Evolutionary conservation across 768 basidiomycete genomes (phyloP).

Genomic region (Guyanaporus albipodus): DNA sequence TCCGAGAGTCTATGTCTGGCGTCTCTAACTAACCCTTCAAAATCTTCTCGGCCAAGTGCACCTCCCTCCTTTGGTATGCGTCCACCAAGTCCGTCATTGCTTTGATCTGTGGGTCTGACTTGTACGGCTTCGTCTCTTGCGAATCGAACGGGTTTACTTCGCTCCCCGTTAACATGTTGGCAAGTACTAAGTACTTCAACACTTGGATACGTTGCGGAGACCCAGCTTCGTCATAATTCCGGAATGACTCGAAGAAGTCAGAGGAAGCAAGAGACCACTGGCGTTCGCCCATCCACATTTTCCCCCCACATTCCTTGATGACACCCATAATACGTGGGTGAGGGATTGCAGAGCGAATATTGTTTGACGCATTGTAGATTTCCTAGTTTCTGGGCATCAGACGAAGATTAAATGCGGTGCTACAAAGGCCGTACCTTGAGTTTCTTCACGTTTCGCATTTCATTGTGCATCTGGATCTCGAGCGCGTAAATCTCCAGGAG

Average conservation of each 20-base stretch:
- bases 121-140: slow-evolving; percentile 98
- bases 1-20: not conserved
- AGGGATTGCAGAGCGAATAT: slow-evolving; percentile 92
- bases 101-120: slow-evolving; percentile 92
- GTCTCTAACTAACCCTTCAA: slow-evolving; percentile 61
- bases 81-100: slow-evolving; percentile 98
- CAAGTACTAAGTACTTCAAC: slow-evolving; percentile 94
- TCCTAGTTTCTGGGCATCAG: slow-evolving; percentile 52
- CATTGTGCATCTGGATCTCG: slow-evolving; percentile 99
- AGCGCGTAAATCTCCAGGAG: slow-evolving; percentile 96
- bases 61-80: slow-evolving; percentile 94
- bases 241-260: slow-evolving; percentile 98
- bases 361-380: slow-evolving; percentile 93
- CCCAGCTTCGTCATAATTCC: slow-evolving; percentile 97
- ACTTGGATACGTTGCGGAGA: slow-evolving; percentile 97
- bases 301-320: slow-evolving; percentile 98
- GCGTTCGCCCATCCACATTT: slow-evolving; percentile 99
- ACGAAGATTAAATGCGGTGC: not conserved
- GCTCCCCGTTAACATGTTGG: slow-evolving; percentile 97
- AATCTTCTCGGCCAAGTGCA: slow-evolving; percentile 97
- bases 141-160: slow-evolving; percentile 99
- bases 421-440: slow-evolving; percentile 58
- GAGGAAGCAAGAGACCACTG: slow-evolving; percentile 97
- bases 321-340: slow-evolving; percentile 99
- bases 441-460: slow-evolving; percentile 93